Evolutionary conservation across 805 yeast genomes (phyloP), one percentile per base, ranked within the genome.

Genomic region (Candida piceae): DNA sequence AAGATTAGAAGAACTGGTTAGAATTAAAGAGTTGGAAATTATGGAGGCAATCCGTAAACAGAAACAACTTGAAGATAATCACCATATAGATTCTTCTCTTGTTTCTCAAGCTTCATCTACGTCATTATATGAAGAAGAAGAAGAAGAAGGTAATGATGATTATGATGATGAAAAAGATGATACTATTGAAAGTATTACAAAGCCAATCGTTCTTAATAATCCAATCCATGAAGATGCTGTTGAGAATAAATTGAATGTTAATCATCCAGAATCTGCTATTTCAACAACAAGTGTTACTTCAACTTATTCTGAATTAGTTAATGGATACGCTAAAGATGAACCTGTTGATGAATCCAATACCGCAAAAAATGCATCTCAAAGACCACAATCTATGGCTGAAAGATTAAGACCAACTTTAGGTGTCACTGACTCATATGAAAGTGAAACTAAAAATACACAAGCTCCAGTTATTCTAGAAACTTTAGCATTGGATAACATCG

Each of bases 371-470:
- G 7, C 26, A n/a, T 18, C 16, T 16, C 44, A 29, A 6, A 41
- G 31, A 17, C 41, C 39, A 11, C 44, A 45, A 28, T 50, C 57
- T 22, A 67, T 72, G 70, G 78, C 78, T 5, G 70, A 70, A 38
- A 67, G 69, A 35, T 43, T 72, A 16, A 65, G 76, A 36, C 62
- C 72, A 5, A 63, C 64, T 0, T 60, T 66, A 12, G 49, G 49
- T 9, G 46, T 48, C 2, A 29, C 50, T 10, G 60, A 64, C 11
- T 43, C 39, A 16, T 22, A 31, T 25, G 35, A 33, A n/a, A n/a
- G n/a, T n/a, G n/a, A n/a, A n/a, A n/a, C n/a, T n/a, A n/a, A n/a
- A n/a, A n/a, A n/a, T n/a, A n/a, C n/a, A n/a, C n/a, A n/a, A n/a
- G n/a, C n/a, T n/a, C n/a, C n/a, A n/a, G n/a, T n/a, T n/a, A n/a